A percentile compares a stretch with the other conserved stretches of the same genome.
phyloP scores from a whole-genome alignment of 192 early-diverging fungal species.

The Cladochytrium replicatum region DNA sequence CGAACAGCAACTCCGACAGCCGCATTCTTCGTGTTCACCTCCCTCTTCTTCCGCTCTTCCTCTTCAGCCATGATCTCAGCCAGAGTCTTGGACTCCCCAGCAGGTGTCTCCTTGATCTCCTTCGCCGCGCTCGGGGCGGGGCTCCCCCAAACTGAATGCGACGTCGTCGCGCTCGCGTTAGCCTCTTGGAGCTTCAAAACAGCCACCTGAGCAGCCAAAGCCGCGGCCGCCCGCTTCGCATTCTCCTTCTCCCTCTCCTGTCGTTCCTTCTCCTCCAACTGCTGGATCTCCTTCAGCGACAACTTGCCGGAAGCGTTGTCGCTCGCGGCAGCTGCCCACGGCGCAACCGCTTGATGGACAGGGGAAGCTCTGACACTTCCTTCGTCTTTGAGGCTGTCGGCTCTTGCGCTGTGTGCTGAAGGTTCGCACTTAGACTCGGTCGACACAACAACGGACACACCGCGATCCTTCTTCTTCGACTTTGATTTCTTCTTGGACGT shows the following conservation, averaged over 20 bases:
- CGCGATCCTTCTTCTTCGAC: no score
- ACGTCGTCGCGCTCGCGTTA: background rate
- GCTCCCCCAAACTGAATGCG: slow-evolving; percentile 5
- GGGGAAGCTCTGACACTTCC: no score
- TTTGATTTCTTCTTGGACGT: no score
- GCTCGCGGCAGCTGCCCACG: no score
- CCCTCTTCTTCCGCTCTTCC: slow-evolving; percentile 20
- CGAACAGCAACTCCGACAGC: slow-evolving; percentile 1
- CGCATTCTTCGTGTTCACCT: slow-evolving; percentile 13
- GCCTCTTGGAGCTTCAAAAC: slow-evolving; percentile 5
- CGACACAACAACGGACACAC: no score
- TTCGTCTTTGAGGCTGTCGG: no score
- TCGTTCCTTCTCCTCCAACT: slow-evolving; percentile 24
- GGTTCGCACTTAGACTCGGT: no score
- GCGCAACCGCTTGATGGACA: no score
- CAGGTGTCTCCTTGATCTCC: no score
- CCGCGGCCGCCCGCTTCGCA: background rate
- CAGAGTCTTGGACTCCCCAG: slow-evolving; percentile 22
- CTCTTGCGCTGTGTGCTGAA: no score
- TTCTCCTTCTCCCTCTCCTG: slow-evolving; percentile 23
- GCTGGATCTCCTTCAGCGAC: slow-evolving; percentile 41
- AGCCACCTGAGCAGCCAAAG: slow-evolving; percentile 1
- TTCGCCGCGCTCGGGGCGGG: slow-evolving; percentile 10
- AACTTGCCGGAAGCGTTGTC: no score
- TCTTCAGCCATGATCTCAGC: slow-evolving; percentile 46